Base-by-base conservation (phyloP, 1,284 basidiomycete genomes). In the Grifola frondosa region DNA sequence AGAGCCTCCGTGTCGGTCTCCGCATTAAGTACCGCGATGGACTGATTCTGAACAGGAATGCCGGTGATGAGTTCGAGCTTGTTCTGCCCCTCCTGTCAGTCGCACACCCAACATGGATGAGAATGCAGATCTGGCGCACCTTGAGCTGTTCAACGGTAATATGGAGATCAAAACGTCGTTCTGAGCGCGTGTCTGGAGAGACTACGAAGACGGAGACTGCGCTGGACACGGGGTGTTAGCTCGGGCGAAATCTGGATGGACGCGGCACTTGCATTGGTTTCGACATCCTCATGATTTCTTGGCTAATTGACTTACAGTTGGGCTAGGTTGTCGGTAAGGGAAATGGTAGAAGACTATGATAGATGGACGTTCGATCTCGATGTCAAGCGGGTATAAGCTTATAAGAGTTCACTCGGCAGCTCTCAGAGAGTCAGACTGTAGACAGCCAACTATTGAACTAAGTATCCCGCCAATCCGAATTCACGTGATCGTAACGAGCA, bases 11-110 rank as follows among this genome's bases (percentile, higher is more conserved):
- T 54, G 46, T 82, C 76, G 22, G 73, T 74, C 30, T 84, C 78
- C 3, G 81, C 77, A 4, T 82, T 76, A 40, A 80, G 75, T 6
- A 96, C 62, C 0, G 75, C 68, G 38, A 96, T 77, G 0, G 65
- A 56, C 59, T 97, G 93, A 52, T 84, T 83, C 42, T 70, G 70
- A 4, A 78, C 74, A 2, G 89, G 81, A 42, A 97, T 88, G 13
- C 95, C 95, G n/a, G 94, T 97, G 59, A 97, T 81, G 37, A 84
- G 75, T 60, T 94, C 91, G 20, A 98, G 80, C 57, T 92, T 96
- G 50, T 72, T 74, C 89, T 96, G 61, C 4, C 12, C n/a, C 4
- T 12, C 16, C 21, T 12, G 17, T 41, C 13, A 39, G 38, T 10
- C 21, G 15, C 10, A n/a, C 20, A 28, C 6, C 3, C 9, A 28